Conservation (phyloP, 225 moss, liverwort and hornwort species). For the Anthoceros angustus region DNA sequence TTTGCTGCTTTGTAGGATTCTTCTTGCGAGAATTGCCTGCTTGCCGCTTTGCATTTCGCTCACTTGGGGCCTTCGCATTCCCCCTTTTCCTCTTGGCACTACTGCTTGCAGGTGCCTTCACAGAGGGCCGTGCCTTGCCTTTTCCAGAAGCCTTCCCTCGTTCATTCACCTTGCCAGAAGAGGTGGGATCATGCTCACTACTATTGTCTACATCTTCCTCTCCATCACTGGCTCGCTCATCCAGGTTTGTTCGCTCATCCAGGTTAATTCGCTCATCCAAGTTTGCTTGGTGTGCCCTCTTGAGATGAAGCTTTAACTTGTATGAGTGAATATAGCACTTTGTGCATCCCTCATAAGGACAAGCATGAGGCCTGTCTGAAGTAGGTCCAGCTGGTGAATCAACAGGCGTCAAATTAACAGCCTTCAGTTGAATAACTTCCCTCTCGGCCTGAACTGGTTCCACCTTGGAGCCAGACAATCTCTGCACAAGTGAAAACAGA, state of each 20-base stretch:
- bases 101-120: conserved; percentile 34
- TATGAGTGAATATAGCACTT: conserved; percentile 95
- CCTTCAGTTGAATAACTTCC: conserved; percentile 13
- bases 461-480: not conserved
- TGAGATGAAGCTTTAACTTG: conserved; percentile 83
- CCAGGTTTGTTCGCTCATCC: conserved; percentile 26
- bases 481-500: too few species aligned
- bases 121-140: conserved; percentile 48
- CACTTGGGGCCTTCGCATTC: conserved; percentile 26
- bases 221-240: conserved; percentile 37
- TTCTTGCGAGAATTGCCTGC: conserved; percentile 19
- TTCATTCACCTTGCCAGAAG: conserved; percentile 18
- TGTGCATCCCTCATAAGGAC: conserved; percentile 65
- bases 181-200: conserved; percentile 31
- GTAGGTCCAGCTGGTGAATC: conserved; percentile 16
- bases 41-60: conserved; percentile 30
- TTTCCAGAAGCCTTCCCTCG: conserved; percentile 36
- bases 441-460: conserved; percentile 13
- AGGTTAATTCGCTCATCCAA: conserved; percentile 18
- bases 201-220: conserved; percentile 74
- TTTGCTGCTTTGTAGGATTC: conserved; percentile 8
- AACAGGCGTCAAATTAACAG: conserved; percentile 7
- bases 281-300: conserved; percentile 40
- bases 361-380: conserved; percentile 61
- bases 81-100: conserved; percentile 38